Percentiles rank a stretch among this genome's conserved stretches.
Evolutionary conservation across 805 yeast species (phyloP).

Genomic region (Yarrowia bubula): DNA sequence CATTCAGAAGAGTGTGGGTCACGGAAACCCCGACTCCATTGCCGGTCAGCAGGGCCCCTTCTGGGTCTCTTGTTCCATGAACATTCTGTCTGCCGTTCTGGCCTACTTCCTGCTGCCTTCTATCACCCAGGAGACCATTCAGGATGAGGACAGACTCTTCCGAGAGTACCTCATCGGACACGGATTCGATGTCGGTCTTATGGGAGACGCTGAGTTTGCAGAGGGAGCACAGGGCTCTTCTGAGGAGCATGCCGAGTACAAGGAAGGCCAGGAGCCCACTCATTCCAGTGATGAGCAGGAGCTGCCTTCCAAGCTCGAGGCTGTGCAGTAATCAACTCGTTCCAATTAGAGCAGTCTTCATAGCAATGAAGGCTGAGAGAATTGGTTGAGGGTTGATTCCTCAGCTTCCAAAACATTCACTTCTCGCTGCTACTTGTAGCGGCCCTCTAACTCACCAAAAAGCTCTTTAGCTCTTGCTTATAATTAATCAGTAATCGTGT

Average conservation of each 20-base stretch:
- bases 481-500: constrained; percentile 6
- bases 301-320: not conserved
- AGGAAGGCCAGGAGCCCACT: not conserved
- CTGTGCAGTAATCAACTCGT: not conserved
- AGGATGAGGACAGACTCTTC: constrained; percentile 72
- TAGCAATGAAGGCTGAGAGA: no score
- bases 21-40: constrained; percentile 40
- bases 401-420: no score
- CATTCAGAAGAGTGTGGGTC: constrained; percentile 54
- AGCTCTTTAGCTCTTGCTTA: not conserved
- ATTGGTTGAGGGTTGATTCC: no score
- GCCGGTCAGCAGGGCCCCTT: constrained; percentile 73
- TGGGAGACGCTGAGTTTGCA: constrained; percentile 18
- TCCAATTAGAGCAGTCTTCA: no score
- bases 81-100: constrained; percentile 66
- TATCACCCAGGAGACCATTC: constrained; percentile 79
- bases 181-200: constrained; percentile 62
- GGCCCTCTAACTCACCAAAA: no score
- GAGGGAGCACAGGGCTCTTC: not conserved
- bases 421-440: no score
- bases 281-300: not conserved
- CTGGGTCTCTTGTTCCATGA: constrained; percentile 75
- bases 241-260: constrained; percentile 1
- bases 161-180: constrained; percentile 61
- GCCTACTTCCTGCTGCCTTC: constrained; percentile 73